phyloP scores from a whole-genome alignment of 192 early-diverging fungal species.

The Rhizophagus sp. region DNA sequence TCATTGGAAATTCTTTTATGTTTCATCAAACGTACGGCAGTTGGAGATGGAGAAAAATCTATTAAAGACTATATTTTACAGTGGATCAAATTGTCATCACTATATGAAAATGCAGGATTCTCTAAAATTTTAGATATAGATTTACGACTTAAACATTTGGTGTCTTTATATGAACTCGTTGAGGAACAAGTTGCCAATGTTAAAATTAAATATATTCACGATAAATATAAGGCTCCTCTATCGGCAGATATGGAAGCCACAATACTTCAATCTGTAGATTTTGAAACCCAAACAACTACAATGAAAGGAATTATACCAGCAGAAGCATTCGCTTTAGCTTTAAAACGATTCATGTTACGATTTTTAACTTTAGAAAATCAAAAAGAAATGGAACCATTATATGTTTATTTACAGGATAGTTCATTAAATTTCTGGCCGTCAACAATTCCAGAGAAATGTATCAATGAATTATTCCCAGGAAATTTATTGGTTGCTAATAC shows the following conservation, averaged over 20 bases:
- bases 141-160: slow-evolving; percentile 22
- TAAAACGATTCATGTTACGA: slow-evolving; percentile 31
- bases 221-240: background rate
- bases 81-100: slow-evolving; percentile 20
- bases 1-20: slow-evolving; percentile 35
- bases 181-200: background rate
- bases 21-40: slow-evolving; percentile 26
- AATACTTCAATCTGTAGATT: too few relatives aligned
- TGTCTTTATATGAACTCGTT: slow-evolving; percentile 7
- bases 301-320: slow-evolving; percentile 14
- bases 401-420: background rate
- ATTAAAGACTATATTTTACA: slow-evolving; percentile 26
- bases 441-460: background rate
- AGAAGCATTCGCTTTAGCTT: slow-evolving; percentile 7
- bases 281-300: too few relatives aligned
- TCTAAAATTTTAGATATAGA: background rate
- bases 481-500: slow-evolving; percentile 10
- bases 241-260: too few relatives aligned
- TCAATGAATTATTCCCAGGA: slow-evolving; percentile 7
- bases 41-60: slow-evolving; percentile 13
- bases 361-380: slow-evolving; percentile 4
- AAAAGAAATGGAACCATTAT: background rate
- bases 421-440: slow-evolving; percentile 20
- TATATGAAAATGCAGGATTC: background rate
- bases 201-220: background rate